These are phyloP conservation scores for Yarrowia bubula DNA, from an alignment of 805 yeast species.

Conservation along the genomic window DNA sequence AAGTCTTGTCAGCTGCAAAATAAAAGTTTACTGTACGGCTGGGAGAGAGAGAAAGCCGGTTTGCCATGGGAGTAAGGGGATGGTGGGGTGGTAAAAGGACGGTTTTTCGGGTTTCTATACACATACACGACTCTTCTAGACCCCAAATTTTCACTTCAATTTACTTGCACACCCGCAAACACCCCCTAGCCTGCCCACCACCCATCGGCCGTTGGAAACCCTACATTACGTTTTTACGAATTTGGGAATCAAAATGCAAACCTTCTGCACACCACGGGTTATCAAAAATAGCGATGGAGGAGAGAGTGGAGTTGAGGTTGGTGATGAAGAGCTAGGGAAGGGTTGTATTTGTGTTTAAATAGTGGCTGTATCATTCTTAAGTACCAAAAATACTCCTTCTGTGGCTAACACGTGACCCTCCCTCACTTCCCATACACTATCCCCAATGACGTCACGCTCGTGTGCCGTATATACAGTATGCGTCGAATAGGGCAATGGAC, in stretches of 20 bases:
- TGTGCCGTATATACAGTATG: constrained; percentile 5
- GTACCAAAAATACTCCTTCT: too few relatives aligned
- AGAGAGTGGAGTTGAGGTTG: too few relatives aligned
- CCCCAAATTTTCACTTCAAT: not conserved
- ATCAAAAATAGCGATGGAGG: constrained; percentile 19
- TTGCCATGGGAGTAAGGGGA: too few relatives aligned
- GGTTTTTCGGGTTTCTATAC: too few relatives aligned
- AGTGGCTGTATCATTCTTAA: too few relatives aligned
- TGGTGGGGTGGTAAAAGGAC: too few relatives aligned
- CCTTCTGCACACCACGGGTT: constrained; percentile 19
- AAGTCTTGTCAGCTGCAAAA: constrained; percentile 19
- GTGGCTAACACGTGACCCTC: too few relatives aligned
- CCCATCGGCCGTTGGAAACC: constrained; percentile 22
- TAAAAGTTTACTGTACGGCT: constrained; percentile 25
- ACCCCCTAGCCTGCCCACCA: not conserved
- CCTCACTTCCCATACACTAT: not conserved
- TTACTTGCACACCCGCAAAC: not conserved
- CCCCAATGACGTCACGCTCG: constrained; percentile 17
- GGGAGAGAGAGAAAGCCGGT: not conserved
- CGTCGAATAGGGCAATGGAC: not conserved
- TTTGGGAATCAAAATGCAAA: constrained; percentile 22
- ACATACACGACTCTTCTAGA: too few relatives aligned
- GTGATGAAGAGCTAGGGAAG: too few relatives aligned
- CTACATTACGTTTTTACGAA: constrained; percentile 8
- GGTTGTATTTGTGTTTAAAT: too few relatives aligned